Percentiles rank a stretch among this genome's conserved stretches.
Conservation (phyloP, 345 rosid genomes). For the Reutealis trisperma region DNA sequence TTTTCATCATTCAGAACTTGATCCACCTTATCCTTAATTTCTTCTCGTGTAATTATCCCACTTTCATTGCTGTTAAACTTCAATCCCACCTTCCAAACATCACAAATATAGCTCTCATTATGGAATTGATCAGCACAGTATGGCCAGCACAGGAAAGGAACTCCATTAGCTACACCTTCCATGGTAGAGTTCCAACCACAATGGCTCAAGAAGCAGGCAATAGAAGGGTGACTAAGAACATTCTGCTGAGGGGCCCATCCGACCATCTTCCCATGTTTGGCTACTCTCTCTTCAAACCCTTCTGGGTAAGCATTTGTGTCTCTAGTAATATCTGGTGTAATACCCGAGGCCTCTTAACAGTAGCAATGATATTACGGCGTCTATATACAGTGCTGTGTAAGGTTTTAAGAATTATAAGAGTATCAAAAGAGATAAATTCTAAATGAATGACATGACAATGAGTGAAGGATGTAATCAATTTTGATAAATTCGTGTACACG, state of each 20-base stretch:
- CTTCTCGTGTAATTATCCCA: neutral
- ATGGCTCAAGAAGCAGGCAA: neutral
- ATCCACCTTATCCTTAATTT: constrained; percentile 8
- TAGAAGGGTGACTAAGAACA: neutral
- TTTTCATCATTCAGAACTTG: neutral
- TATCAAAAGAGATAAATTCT: too few relatives aligned
- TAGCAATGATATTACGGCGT: too few relatives aligned
- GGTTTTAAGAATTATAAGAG: too few relatives aligned
- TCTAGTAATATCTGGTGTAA: neutral
- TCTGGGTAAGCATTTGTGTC: neutral
- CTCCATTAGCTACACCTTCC: constrained; percentile 1
- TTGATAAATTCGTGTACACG: too few relatives aligned
- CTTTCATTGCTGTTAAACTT: neutral
- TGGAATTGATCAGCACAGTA: neutral
- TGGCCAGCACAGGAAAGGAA: constrained; percentile 8
- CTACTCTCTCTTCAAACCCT: neutral
- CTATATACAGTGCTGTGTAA: too few relatives aligned
- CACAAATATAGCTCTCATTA: constrained; percentile 1
- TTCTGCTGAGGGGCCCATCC: constrained; percentile 7
- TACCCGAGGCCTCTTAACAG: too few relatives aligned
- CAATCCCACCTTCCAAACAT: constrained; percentile 1
- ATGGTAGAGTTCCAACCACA: neutral
- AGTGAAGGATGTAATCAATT: too few relatives aligned
- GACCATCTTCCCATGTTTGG: neutral
- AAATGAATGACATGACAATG: too few relatives aligned